Conservation (phyloP, 768 basidiomycete genomes). For the Multifurca ochricompacta region DNA sequence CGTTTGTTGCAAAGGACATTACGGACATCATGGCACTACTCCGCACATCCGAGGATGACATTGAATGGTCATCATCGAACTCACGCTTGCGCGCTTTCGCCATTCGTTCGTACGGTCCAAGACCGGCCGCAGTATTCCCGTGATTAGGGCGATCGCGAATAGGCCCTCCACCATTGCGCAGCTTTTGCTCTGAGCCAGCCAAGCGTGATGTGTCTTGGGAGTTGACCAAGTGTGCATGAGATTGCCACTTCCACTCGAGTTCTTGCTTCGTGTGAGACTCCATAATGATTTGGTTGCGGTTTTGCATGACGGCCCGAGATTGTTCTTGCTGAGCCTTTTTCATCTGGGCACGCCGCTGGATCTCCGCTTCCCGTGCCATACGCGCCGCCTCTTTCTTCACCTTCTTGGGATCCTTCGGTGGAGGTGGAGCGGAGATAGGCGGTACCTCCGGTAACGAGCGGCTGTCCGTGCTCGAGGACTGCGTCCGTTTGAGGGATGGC, state of each 20-base stretch:
- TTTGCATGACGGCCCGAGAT: constrained; percentile 87
- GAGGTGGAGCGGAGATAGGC: constrained; percentile 33
- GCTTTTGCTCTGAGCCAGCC: constrained; percentile 22
- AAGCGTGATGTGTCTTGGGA: constrained; percentile 24
- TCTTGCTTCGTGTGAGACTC: constrained; percentile 43
- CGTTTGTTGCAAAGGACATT: constrained; percentile 76
- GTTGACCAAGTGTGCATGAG: constrained; percentile 30
- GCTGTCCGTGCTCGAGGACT: constrained; percentile 67
- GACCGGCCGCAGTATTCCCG: neutral
- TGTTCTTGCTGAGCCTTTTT: constrained; percentile 76
- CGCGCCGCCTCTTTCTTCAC: constrained; percentile 77
- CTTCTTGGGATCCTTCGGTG: constrained; percentile 58
- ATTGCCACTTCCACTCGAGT: constrained; percentile 51
- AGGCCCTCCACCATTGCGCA: constrained; percentile 53
- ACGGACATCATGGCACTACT: constrained; percentile 67
- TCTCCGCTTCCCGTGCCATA: constrained; percentile 72
- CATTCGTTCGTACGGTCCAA: constrained; percentile 52
- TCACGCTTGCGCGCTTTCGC: constrained; percentile 76
- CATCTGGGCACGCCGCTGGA: constrained; percentile 69
- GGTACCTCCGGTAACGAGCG: constrained; percentile 49
- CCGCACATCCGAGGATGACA: constrained; percentile 82
- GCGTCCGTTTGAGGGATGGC: constrained; percentile 68
- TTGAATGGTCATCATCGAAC: constrained; percentile 85
- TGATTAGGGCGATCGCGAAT: constrained; percentile 39
- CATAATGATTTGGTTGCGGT: constrained; percentile 70